Base-by-base conservation (phyloP, 2,329 filamentous ascomycete species). In the Torrubiellomyces zombiae region DNA sequence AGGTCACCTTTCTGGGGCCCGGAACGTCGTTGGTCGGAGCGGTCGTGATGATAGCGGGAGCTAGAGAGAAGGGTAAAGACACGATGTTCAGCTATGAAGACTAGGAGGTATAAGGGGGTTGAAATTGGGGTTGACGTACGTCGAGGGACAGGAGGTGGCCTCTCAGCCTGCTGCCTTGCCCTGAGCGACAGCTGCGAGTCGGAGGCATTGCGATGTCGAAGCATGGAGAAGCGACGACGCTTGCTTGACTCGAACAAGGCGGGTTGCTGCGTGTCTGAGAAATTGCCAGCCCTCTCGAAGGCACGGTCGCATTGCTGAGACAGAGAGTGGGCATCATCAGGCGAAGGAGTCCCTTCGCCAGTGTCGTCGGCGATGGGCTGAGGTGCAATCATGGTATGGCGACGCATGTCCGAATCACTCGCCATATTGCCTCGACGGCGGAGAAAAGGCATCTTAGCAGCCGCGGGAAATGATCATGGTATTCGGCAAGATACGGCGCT, bases 171-270 rank as follows among this genome's bases (percentile, higher is more conserved):
- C 39, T 76, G 67, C 46, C 75, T 83, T 26, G 76, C 75, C 45
- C 71, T 68, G 16, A 72, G 59, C 8, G 81, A 82, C 32, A 95
- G 56, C 49, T 94, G 83, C 25, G 83, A 78, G 53, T 95, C 86
- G 7, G 85, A 94, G 32, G 82, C 85, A 64, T 93, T 85, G 42
- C 83, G 78, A 48, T 89, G 83, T 43, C 76, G 75, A 53, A 93
- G 58, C 50, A 92, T 58, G 28, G 67, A 73, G 44, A 75, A 75
- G 32, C 69, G 65, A 31, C 60, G 63, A 38, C 69, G 62, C 39
- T 63, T 71, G 17, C 53, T 52, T 16, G 52, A 57, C 40, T 70
- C 60, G 12, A 14, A n/a, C n/a, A n/a, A 16, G 11, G 20, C 18
- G 13, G 24, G 7, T 6, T 11, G 24, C 20, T n/a, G n/a, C n/a